A percentile compares a stretch with the other conserved stretches of the same genome.
Conservation (phyloP, 306 rosid species). For the Quercus cerris region DNA sequence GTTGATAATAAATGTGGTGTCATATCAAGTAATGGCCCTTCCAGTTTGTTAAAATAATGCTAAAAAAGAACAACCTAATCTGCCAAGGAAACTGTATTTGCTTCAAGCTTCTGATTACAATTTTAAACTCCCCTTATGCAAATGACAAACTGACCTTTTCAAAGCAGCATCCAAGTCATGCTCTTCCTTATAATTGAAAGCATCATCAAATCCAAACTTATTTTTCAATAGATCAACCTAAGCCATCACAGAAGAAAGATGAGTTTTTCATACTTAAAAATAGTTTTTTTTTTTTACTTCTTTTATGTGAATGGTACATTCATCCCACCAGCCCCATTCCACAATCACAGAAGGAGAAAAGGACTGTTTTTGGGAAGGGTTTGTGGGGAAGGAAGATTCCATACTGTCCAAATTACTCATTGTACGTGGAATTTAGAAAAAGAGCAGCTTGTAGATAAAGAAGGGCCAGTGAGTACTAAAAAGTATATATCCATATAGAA, state of each 20-base stretch:
- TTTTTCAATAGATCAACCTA: conserved; percentile 1
- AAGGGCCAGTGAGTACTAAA: no score
- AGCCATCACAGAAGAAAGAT: not conserved
- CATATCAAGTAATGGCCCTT: not conserved
- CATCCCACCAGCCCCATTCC: not conserved
- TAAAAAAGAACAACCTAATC: not conserved
- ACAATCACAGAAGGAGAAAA: no score
- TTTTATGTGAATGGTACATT: not conserved
- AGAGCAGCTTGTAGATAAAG: no score
- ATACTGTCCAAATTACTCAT: no score
- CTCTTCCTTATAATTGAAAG: no score
- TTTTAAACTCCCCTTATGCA: no score
- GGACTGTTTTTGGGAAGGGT: no score
- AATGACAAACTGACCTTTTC: not conserved
- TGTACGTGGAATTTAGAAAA: no score
- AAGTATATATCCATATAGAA: no score
- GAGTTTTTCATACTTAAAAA: not conserved
- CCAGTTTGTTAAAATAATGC: not conserved
- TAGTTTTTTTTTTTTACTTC: no score
- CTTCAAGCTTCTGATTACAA: not conserved
- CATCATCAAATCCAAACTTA: not conserved
- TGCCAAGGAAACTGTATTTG: not conserved
- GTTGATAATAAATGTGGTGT: not conserved
- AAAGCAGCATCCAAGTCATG: no score
- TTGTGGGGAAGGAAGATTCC: no score